Percentiles rank a stretch among this genome's conserved stretches.
Evolutionary conservation across 139 green algal species (phyloP).

Genomic region (Yamagishiella unicocca): DNA sequence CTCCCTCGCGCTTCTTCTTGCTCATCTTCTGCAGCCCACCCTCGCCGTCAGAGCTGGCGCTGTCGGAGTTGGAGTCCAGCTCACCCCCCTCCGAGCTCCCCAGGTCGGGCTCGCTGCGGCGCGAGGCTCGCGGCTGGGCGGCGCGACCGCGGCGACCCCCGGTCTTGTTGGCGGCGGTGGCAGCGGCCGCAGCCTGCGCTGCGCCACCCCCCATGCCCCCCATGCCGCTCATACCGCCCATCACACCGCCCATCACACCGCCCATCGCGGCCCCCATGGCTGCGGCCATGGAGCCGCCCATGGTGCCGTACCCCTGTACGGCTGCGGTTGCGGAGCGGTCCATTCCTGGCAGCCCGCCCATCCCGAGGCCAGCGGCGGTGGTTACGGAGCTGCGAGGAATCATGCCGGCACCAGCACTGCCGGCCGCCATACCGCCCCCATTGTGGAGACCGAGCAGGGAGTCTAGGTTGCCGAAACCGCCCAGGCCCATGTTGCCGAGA

Average conservation of each 20-base stretch:
- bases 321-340: no score
- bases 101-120: neutral
- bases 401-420: neutral
- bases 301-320: no score
- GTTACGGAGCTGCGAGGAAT: neutral
- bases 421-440: neutral
- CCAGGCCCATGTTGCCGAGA: neutral
- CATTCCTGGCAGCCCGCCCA: no score
- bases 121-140: neutral
- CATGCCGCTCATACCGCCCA: neutral
- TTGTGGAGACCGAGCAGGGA: neutral
- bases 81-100: neutral
- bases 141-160: neutral
- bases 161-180: neutral
- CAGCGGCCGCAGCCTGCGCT: neutral
- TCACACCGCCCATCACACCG: no score
- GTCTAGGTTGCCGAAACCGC: neutral
- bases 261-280: neutral
- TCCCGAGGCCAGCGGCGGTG: neutral
- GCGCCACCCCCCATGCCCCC: neutral
- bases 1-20: conserved; percentile 53
- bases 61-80: conserved; percentile 32
- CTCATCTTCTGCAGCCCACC: conserved; percentile 14
- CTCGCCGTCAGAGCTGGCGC: conserved; percentile 20
- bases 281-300: no score